phyloP scores from a whole-genome alignment of 2,329 filamentous ascomycete genomes.

The Calonectria leucothoes region DNA sequence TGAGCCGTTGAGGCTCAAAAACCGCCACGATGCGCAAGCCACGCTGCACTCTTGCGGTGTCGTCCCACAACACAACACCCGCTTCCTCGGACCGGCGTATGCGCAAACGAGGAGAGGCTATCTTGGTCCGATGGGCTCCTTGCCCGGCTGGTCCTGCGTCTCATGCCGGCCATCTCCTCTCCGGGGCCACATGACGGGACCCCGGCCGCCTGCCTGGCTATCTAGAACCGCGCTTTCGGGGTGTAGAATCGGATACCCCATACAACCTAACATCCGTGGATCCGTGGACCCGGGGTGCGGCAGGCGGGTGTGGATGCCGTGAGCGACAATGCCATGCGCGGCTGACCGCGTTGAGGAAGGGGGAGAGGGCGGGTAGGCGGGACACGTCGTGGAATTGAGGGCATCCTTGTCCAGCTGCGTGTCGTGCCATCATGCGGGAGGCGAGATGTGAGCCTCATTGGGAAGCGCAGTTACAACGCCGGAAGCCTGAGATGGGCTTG shows the following conservation, averaged over 20 bases:
- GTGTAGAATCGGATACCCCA: conserved; percentile 19
- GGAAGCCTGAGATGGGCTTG: conserved; percentile 20
- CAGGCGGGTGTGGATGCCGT: conserved; percentile 25
- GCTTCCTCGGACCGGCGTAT: conserved; percentile 19
- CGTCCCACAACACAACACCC: conserved; percentile 1
- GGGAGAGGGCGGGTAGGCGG: conserved; percentile 24
- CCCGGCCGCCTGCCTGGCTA: conserved; percentile 14
- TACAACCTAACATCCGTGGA: conserved; percentile 17
- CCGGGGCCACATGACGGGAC: conserved; percentile 23
- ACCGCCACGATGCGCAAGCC: conserved; percentile 22
- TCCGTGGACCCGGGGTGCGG: conserved; percentile 16
- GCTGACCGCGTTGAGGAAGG: conserved; percentile 34
- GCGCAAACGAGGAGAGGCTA: conserved; percentile 2
- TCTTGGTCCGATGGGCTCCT: neutral
- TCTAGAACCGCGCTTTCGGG: conserved; percentile 26
- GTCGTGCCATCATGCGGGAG: conserved; percentile 32
- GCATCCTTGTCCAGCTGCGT: conserved; percentile 26
- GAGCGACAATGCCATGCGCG: conserved; percentile 32
- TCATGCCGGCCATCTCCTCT: neutral
- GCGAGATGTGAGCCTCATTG: conserved; percentile 36
- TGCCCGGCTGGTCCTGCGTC: neutral
- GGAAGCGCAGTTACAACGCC: conserved; percentile 21
- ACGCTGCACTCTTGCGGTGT: conserved; percentile 11
- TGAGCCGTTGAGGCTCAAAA: conserved; percentile 36
- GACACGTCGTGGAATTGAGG: conserved; percentile 16